These are phyloP conservation scores for Capsicum chinense DNA, from an alignment of 257 asterid species.

Conservation along the genomic window DNA sequence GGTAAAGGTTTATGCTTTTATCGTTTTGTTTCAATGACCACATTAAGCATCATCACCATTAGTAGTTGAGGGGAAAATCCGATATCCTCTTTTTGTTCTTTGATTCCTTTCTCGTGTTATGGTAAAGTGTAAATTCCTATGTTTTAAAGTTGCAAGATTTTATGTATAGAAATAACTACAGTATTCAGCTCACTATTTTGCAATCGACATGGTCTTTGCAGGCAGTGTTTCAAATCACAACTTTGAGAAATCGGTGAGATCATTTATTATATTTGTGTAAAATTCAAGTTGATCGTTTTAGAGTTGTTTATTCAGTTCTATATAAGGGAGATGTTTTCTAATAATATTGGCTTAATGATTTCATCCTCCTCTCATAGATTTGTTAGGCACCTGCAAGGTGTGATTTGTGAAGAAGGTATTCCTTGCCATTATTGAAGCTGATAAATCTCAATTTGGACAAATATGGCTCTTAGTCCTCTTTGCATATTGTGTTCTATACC, in stretches of 20 bases:
- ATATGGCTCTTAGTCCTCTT: background rate
- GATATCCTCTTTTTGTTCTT: background rate
- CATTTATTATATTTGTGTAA: background rate
- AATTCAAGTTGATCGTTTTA: background rate
- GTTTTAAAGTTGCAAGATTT: background rate
- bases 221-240: slow-evolving; percentile 61
- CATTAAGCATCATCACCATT: background rate
- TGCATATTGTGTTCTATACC: background rate
- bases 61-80: background rate
- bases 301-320: background rate
- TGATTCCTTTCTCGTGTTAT: background rate
- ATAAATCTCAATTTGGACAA: background rate
- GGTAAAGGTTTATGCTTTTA: background rate
- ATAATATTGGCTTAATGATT: background rate
- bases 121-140: background rate
- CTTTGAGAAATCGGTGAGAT: slow-evolving; percentile 75
- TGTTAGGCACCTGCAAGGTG: background rate
- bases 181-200: background rate
- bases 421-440: background rate
- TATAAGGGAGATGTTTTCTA: background rate
- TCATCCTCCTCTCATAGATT: background rate
- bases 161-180: background rate
- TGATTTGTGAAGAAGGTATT: background rate
- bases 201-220: slow-evolving; percentile 45
- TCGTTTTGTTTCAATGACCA: background rate